Percentiles rank a stretch among this genome's conserved stretches.
Conservation (phyloP, 805 yeast species). For the Candida sakaeoensis region DNA sequence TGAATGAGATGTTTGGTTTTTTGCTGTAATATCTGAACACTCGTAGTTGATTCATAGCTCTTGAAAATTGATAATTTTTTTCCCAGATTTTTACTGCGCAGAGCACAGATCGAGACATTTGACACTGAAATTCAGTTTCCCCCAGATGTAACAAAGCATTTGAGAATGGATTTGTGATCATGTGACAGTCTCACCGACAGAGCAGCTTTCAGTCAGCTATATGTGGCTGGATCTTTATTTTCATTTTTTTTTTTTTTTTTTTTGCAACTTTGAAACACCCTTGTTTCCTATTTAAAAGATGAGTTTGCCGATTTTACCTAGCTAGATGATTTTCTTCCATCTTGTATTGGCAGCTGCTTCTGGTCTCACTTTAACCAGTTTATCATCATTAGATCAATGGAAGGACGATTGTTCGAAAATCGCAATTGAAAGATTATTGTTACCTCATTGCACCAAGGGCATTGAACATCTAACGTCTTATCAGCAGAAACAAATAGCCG, state of each 20-base stretch:
- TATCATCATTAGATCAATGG: constrained; percentile 1
- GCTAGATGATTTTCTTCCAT: constrained; percentile 17
- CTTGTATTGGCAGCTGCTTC: constrained; percentile 15
- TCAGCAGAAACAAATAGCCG: constrained; percentile 38
- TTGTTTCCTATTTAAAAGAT: too few species aligned
- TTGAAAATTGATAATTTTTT: constrained; percentile 2
- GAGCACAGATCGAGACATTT: too few species aligned
- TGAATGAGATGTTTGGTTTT: constrained; percentile 17
- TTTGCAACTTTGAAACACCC: constrained; percentile 21
- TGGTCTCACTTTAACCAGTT: constrained; percentile 5
- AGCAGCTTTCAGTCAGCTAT: too few species aligned
- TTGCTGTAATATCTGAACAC: neutral
- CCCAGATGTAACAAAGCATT: too few species aligned
- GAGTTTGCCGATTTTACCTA: too few species aligned
- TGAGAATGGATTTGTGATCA: too few species aligned
- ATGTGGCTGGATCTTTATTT: too few species aligned
- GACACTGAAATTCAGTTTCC: too few species aligned
- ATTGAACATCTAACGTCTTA: constrained; percentile 32
- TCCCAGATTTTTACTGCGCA: too few species aligned
- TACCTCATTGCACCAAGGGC: constrained; percentile 38
- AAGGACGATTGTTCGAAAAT: constrained; percentile 15
- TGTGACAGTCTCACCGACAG: too few species aligned
- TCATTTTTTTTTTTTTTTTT: too few species aligned
- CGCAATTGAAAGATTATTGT: constrained; percentile 37
- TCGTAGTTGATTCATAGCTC: constrained; percentile 2